Base-by-base conservation (phyloP, 805 yeast species). In the Metschnikowia bowlesiae region DNA sequence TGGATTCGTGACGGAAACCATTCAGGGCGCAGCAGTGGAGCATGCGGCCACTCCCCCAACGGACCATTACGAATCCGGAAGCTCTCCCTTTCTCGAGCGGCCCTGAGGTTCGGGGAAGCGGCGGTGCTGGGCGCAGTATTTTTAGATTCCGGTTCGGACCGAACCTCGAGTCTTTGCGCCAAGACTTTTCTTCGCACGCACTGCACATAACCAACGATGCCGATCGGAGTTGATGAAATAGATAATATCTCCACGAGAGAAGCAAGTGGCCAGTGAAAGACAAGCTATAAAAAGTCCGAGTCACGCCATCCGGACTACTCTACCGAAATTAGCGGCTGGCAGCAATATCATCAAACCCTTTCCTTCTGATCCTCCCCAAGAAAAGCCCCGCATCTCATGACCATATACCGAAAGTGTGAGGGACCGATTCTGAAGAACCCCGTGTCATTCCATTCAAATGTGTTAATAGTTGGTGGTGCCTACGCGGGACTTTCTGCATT, bases 1-100 rank as follows among this genome's bases (percentile, higher is more conserved):
- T 41, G 78, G 74, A 7, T 77, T 76, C 57, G 77, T 74, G 8
- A 79, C 83, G 0, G 83, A 80, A 50, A 80, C 83, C 0, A 62
- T 78, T 3, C 39, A 52, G 14, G 36, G 36, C 11, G 41, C 48
- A 7, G 47, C 44, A 18, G 60, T n/a, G 46, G 55, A 47, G 26
- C 35, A n/a, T 28, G 50, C 18, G 16, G 44, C 55, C 10, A 64
- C 61, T 37, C 75, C 67, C 13, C 71, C 68, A 6, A 62, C 70
- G 1, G 70, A 66, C 40, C 61, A 55, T 18, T 49, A 53, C 44
- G 55, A 58, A 29, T 65, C 66, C 31, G 55, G 57, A 51, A 79
- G 82, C 51, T 79, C 83, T 0, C 83, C 83, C 2, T 79, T 52
- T 28, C 10, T 42, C 16, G 30, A 39, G 7, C 43, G 34, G 26